Evolutionary conservation across 2,329 filamentous ascomycete genomes (phyloP).

Genomic region (Aspergillus alliaceus): DNA sequence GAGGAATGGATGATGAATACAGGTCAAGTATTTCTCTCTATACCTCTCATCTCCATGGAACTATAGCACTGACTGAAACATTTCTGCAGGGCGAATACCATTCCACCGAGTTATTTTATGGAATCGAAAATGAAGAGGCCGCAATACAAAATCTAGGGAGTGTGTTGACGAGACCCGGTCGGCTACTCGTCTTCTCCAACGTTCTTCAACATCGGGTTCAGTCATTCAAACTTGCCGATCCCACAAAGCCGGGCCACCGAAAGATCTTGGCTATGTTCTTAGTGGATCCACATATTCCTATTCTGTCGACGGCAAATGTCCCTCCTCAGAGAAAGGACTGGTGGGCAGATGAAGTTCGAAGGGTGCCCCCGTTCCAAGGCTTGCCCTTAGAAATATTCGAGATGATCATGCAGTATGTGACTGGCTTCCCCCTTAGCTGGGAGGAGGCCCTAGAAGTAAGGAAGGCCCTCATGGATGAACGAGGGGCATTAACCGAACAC

Average conservation of each 20-base stretch:
- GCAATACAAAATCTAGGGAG: constrained; percentile 3
- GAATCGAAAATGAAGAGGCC: not conserved
- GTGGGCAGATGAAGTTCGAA: constrained; percentile 1
- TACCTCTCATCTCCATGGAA: not conserved
- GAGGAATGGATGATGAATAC: not conserved
- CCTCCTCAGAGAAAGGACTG: constrained; percentile 18
- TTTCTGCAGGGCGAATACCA: not conserved
- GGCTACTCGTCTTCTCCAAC: constrained; percentile 11
- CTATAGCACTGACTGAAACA: not conserved
- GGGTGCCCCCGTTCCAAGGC: not conserved
- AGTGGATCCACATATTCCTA: constrained; percentile 22
- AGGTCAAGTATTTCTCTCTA: not conserved
- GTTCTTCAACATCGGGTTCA: constrained; percentile 22
- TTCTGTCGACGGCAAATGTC: constrained; percentile 28
- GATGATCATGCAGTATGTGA: not conserved
- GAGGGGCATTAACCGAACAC: not conserved
- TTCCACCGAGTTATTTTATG: constrained; percentile 3
- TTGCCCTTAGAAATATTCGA: not conserved
- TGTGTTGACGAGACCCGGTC: constrained; percentile 2
- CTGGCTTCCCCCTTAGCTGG: not conserved
- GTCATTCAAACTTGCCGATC: constrained; percentile 21
- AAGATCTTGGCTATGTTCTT: constrained; percentile 29
- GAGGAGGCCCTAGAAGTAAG: not conserved
- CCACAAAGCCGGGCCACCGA: constrained; percentile 21
- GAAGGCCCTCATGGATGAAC: not conserved